Conservation (phyloP, 805 yeast species). For the Yarrowia phangngaensis region DNA sequence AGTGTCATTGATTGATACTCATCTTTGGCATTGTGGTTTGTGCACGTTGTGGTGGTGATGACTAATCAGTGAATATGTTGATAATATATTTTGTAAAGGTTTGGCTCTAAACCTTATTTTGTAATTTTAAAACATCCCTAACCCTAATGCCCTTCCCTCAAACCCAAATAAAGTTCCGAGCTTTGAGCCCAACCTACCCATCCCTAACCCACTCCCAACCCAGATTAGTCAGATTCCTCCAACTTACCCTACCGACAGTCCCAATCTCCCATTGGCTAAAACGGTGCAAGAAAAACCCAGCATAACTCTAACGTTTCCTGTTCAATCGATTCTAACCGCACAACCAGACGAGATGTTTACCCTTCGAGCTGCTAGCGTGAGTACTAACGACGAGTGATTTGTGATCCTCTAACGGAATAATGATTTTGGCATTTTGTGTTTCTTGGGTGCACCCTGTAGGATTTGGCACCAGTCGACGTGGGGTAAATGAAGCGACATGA, state of each 20-base stretch:
- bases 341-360: conserved; percentile 25
- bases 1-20: background rate
- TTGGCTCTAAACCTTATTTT: background rate
- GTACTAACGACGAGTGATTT: background rate
- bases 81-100: background rate
- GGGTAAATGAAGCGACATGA: too few relatives aligned
- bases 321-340: conserved; percentile 19
- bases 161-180: too few relatives aligned
- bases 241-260: conserved; percentile 21
- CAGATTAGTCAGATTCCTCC: background rate
- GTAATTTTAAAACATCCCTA: background rate
- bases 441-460: too few relatives aligned
- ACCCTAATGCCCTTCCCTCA: too few relatives aligned
- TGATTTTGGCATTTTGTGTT: background rate
- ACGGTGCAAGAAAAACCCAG: conserved; percentile 16
- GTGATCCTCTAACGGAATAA: background rate
- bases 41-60: background rate
- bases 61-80: too few relatives aligned
- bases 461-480: too few relatives aligned
- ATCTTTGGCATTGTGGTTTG: conserved; percentile 13
- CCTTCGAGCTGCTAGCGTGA: conserved; percentile 27
- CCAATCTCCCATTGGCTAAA: conserved; percentile 12
- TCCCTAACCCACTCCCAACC: background rate
- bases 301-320: conserved; percentile 13
- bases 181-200: background rate